phyloP scores from a whole-genome alignment of 2,329 filamentous ascomycete species.

The Trichoderma asperellum region DNA sequence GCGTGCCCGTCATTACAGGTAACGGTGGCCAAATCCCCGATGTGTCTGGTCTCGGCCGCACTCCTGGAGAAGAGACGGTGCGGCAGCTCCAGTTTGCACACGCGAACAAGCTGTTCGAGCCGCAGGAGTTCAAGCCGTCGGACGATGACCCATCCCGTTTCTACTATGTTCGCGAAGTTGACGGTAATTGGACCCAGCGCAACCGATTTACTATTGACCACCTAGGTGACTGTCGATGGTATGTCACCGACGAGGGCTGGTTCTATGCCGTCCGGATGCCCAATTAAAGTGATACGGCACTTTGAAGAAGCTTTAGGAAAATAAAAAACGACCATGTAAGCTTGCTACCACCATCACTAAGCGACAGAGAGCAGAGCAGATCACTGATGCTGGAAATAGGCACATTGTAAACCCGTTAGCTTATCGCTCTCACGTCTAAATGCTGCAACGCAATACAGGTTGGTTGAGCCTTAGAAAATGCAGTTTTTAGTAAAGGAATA shows the following conservation, averaged over 20 bases:
- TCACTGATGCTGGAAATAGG: neutral
- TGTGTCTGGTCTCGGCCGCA: slow-evolving; percentile 57
- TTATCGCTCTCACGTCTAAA: neutral
- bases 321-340: neutral
- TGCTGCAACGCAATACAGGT: neutral
- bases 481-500: neutral
- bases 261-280: slow-evolving; percentile 65
- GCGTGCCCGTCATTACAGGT: slow-evolving; percentile 47
- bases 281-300: slow-evolving; percentile 33
- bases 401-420: neutral
- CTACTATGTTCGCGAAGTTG: slow-evolving; percentile 65
- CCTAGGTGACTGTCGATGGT: slow-evolving; percentile 62
- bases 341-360: neutral
- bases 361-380: neutral
- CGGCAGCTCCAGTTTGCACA: slow-evolving; percentile 55
- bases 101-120: slow-evolving; percentile 55
- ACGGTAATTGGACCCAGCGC: slow-evolving; percentile 63
- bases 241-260: slow-evolving; percentile 58
- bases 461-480: neutral
- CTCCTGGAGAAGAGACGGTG: slow-evolving; percentile 51
- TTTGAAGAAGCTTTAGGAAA: neutral
- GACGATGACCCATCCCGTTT: slow-evolving; percentile 63
- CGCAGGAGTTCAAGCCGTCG: slow-evolving; percentile 65
- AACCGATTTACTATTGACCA: slow-evolving; percentile 64
- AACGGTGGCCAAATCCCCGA: slow-evolving; percentile 50